phyloP scores from a whole-genome alignment of 2,329 filamentous ascomycete genomes.

The Aspergillus piperis region DNA sequence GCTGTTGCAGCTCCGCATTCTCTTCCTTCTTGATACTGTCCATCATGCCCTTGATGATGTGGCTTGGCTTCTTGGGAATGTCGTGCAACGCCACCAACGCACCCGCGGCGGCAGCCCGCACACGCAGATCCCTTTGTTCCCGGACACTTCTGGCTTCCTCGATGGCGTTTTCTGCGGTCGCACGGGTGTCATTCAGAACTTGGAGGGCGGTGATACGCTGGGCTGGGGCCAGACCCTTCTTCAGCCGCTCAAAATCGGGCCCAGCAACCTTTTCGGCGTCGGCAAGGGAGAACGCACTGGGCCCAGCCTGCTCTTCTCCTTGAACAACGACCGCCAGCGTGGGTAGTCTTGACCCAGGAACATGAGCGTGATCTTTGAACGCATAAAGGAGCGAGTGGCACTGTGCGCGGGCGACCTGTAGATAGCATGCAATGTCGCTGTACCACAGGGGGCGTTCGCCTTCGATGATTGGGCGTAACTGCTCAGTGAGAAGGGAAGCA shows the following conservation, averaged over 20 bases:
- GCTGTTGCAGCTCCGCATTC: conserved; percentile 80
- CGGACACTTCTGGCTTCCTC: conserved; percentile 78
- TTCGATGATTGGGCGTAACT: conserved; percentile 76
- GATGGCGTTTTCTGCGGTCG: conserved; percentile 70
- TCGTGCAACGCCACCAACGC: conserved; percentile 84
- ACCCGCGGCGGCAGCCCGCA: conserved; percentile 82
- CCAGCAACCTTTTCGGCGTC: conserved; percentile 86
- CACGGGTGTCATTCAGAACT: conserved; percentile 74
- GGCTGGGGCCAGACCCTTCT: conserved; percentile 83
- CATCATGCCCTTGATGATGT: conserved; percentile 96
- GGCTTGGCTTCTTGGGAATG: conserved; percentile 89
- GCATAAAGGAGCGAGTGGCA: conserved; percentile 87
- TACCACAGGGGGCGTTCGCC: conserved; percentile 79
- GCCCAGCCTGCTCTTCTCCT: conserved; percentile 86
- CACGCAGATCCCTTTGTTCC: conserved; percentile 77
- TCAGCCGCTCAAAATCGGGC: conserved; percentile 83
- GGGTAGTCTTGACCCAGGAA: conserved; percentile 73
- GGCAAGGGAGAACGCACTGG: conserved; percentile 83
- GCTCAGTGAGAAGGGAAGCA: conserved; percentile 48
- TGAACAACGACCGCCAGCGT: conserved; percentile 87
- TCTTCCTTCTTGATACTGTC: conserved; percentile 96
- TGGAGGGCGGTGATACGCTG: conserved; percentile 82
- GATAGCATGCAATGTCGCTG: conserved; percentile 83
- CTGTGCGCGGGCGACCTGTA: conserved; percentile 86
- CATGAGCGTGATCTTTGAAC: conserved; percentile 87